A percentile compares a stretch with the other conserved stretches of the same genome.
Conservation (phyloP, 352 stramenopile species). For the Pythium myriotylum region DNA sequence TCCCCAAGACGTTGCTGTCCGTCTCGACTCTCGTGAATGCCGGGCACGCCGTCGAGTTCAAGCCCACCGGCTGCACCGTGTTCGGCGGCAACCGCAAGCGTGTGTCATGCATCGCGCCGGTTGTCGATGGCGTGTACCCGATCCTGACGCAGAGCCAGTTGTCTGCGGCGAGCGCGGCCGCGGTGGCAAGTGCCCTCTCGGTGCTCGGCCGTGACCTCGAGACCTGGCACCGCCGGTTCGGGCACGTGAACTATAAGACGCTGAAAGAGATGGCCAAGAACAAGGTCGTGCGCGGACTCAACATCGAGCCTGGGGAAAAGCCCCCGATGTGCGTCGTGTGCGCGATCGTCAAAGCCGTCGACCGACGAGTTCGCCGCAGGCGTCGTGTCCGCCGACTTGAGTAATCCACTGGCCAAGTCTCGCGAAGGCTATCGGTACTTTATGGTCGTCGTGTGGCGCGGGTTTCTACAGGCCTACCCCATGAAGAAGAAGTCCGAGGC, state of each 20-base stretch:
- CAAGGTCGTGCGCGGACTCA: not conserved
- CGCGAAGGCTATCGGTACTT: constrained; percentile 2
- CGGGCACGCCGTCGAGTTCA: not conserved
- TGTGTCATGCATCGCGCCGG: constrained; percentile 7
- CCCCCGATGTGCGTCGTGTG: constrained; percentile 5
- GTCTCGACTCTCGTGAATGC: constrained; percentile 11
- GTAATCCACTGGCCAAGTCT: not conserved
- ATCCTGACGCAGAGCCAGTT: not conserved
- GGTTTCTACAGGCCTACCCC: not conserved
- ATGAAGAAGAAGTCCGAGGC: constrained; percentile 4
- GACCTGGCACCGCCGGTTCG: constrained; percentile 3
- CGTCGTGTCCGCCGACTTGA: constrained; percentile 4
- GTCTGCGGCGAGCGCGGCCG: too few relatives aligned
- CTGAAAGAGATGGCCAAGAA: not conserved
- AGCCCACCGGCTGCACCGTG: not conserved
- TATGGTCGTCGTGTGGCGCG: not conserved
- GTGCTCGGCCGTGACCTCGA: too few relatives aligned
- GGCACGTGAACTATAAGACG: constrained; percentile 4
- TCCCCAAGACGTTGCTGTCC: constrained; percentile 8
- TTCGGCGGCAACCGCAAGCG: not conserved
- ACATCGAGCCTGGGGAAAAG: not conserved
- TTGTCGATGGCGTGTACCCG: constrained; percentile 8
- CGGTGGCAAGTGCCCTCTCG: too few relatives aligned
- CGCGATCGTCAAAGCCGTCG: not conserved
- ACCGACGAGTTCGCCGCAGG: not conserved